These are phyloP conservation scores for Aspergillus texensis DNA, from an alignment of 2,329 filamentous ascomycete genomes.

Conservation along the genomic window DNA sequence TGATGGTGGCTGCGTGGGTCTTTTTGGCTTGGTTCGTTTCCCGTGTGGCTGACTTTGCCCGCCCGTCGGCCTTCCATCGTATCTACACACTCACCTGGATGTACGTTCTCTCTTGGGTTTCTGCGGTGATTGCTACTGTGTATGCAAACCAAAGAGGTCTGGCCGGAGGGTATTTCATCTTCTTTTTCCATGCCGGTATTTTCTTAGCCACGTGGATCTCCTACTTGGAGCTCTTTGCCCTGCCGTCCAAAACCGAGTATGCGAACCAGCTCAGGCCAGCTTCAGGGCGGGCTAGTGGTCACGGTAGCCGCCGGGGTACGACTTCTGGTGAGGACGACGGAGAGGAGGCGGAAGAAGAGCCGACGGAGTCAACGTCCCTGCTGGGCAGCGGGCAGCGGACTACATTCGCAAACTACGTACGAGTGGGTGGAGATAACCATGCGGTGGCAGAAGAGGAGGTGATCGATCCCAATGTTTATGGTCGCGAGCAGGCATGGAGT, in stretches of 20 bases:
- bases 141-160: slow-evolving; percentile 74
- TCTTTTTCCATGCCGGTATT: slow-evolving; percentile 75
- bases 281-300: slow-evolving; percentile 38
- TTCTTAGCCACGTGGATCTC: slow-evolving; percentile 76
- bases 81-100: slow-evolving; percentile 83
- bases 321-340: slow-evolving; percentile 44
- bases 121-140: slow-evolving; percentile 73
- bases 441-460: slow-evolving; percentile 31
- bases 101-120: slow-evolving; percentile 71
- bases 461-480: slow-evolving; percentile 53
- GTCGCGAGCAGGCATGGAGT: slow-evolving; percentile 84
- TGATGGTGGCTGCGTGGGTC: slow-evolving; percentile 81
- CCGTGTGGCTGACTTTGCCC: slow-evolving; percentile 73
- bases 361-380: slow-evolving; percentile 61
- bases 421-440: slow-evolving; percentile 35
- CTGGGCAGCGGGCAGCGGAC: slow-evolving; percentile 53
- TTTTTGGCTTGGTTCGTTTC: slow-evolving; percentile 81
- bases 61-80: slow-evolving; percentile 84
- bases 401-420: slow-evolving; percentile 60
- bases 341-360: slow-evolving; percentile 43
- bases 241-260: slow-evolving; percentile 72
- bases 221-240: slow-evolving; percentile 76
- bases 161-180: slow-evolving; percentile 75
- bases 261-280: slow-evolving; percentile 58
- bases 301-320: slow-evolving; percentile 47